Evolutionary conservation across 371 early-diverging fungal genomes (phyloP), one percentile per base, ranked within the genome.

Genomic region (Phascolomyces articulosus): DNA sequence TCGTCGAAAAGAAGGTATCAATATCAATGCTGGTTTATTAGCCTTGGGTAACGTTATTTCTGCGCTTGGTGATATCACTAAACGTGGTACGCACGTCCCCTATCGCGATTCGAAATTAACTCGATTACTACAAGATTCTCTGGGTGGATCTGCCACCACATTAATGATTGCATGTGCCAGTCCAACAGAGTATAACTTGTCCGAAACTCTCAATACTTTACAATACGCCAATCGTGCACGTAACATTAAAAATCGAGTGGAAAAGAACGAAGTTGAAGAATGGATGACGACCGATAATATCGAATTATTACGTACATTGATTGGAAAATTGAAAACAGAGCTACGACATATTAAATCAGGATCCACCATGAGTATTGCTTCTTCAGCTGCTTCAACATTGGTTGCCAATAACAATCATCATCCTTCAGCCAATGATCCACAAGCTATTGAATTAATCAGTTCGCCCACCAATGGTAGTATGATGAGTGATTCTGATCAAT

Each of bases 81-180:
- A 91, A 69, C 71, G 69, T 38, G 70, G 73, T 49, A 80, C 84
- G 4, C 92, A 94, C 70, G 89, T 99, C 13, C 99, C 99, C 0
- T 99, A 96, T 69, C 90, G 99, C 67, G 98, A 99, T 73, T 94
- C 95, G 13, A 99, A 99, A 71, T 84, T 99, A n/a, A 99, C 99
- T 1, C 88, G 89, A 41, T 80, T 99, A 51, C 83, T 99, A 51
- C 96, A 99, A 80, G 96, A 97, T 72, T 96, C 96, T 40, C 79
- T 99, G 34, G 98, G 97, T 58, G 99, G 98, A 20, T 96, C 93
- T 64, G 89, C 93, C 29, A 87, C 91, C 55, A 93, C 97, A 0
- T 76, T 97, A 20, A 96, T 98, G 96, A 88, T 98, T 62, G 96
- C 97, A 3, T 98, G 98, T 82, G 91, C 94, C 4, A 89, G 91